Percentiles rank a stretch among this genome's conserved stretches.
Evolutionary conservation across 495 filamentous ascomycete genomes (phyloP).

Genomic region (Aspergillus homomorphus): DNA sequence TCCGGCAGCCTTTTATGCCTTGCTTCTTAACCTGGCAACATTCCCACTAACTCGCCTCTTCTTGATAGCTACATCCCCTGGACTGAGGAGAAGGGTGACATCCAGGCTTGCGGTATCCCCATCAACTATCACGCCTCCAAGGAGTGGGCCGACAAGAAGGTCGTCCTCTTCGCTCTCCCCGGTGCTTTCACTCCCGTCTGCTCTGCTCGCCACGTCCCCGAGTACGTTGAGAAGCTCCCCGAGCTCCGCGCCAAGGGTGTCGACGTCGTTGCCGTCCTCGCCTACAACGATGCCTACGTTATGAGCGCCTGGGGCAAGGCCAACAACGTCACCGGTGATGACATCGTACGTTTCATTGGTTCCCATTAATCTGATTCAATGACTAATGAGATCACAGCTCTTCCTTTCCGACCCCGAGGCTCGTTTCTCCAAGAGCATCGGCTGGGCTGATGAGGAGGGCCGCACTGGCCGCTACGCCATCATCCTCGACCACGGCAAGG

Average conservation of each 20-base stretch:
- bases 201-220: conserved; percentile 80
- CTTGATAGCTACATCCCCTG: conserved; percentile 61
- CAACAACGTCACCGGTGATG: conserved; percentile 74
- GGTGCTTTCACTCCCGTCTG: conserved; percentile 95
- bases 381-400: conserved; percentile 52
- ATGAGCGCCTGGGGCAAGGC: conserved; percentile 97
- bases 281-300: conserved; percentile 87
- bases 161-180: conserved; percentile 85
- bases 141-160: conserved; percentile 85
- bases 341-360: conserved; percentile 57
- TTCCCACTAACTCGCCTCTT: conserved; percentile 15
- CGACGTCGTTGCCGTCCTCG: conserved; percentile 79
- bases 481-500: conserved; percentile 84
- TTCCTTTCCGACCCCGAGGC: conserved; percentile 80
- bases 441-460: conserved; percentile 73
- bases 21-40: background rate
- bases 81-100: conserved; percentile 56
- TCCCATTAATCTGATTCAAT: too few relatives aligned
- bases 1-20: background rate
- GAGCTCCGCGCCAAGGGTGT: conserved; percentile 81
- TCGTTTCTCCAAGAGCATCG: conserved; percentile 75
- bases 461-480: conserved; percentile 81
- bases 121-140: conserved; percentile 79
- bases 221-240: conserved; percentile 72
- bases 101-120: conserved; percentile 76